These are phyloP conservation scores for Penicillium sp. DNA, from an alignment of 2,329 filamentous ascomycete species.

Conservation along the genomic window DNA sequence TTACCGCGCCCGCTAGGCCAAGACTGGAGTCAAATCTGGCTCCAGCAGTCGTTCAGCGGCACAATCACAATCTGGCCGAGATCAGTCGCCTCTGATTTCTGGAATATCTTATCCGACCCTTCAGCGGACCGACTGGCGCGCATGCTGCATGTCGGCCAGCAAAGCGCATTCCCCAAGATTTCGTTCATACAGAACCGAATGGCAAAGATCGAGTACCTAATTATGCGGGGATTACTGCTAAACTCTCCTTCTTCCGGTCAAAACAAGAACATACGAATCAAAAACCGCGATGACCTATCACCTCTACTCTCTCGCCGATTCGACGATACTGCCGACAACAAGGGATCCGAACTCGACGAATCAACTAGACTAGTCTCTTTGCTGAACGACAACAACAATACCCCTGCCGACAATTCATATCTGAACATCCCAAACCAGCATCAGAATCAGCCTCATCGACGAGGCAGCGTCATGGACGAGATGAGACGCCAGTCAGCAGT, in stretches of 20 bases:
- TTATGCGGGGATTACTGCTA: slow-evolving; percentile 52
- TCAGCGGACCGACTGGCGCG: slow-evolving; percentile 68
- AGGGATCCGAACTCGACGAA: slow-evolving; percentile 9
- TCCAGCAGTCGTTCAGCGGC: slow-evolving; percentile 81
- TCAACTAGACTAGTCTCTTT: slow-evolving; percentile 2
- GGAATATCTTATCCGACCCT: slow-evolving; percentile 81
- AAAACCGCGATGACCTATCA: slow-evolving; percentile 16
- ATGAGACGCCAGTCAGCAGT: slow-evolving; percentile 45
- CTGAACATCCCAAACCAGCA: neutral
- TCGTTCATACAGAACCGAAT: slow-evolving; percentile 87
- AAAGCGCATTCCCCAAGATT: slow-evolving; percentile 84
- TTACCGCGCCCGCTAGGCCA: slow-evolving; percentile 86
- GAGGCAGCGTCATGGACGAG: slow-evolving; percentile 39
- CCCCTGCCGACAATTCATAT: neutral
- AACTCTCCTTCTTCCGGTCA: slow-evolving; percentile 24
- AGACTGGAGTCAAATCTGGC: slow-evolving; percentile 95
- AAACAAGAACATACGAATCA: slow-evolving; percentile 8
- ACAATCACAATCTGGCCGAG: slow-evolving; percentile 97
- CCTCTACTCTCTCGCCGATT: slow-evolving; percentile 28
- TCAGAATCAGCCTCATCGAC: slow-evolving; percentile 13
- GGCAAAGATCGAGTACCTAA: slow-evolving; percentile 66
- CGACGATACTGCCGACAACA: slow-evolving; percentile 4
- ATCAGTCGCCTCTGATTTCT: slow-evolving; percentile 72
- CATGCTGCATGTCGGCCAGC: slow-evolving; percentile 88
- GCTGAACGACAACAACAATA: slow-evolving; percentile 18